Evolutionary conservation across 2,329 filamentous ascomycete species (phyloP), one percentile per base, ranked within the genome.

Genomic region (Talaromyces albobiverticillius): DNA sequence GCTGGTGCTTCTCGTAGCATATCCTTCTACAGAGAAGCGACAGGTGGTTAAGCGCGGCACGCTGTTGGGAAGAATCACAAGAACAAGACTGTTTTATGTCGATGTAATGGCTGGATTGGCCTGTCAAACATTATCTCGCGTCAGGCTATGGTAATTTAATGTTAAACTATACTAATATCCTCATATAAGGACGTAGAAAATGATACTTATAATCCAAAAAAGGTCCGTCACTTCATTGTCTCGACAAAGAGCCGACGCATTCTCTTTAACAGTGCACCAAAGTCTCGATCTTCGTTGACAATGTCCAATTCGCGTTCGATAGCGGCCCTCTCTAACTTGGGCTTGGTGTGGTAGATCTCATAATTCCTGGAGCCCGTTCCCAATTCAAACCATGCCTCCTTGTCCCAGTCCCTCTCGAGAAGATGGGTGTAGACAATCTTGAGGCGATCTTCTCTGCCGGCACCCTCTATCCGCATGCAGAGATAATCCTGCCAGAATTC

Each of bases 401-500:
- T 82, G 63, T 92, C 89, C 87, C 89, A 92, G 67, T 94, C 87
- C 64, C 85, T 83, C 75, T 95, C 90, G 67, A 95, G 85, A 43
- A 97, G 79, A 70, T 95, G 89, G 25, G 85, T 88, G 67, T 90
- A 99, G 2, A 94, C 82, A 69, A 99, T 96, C 71, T 93, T 93
- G 62, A 99, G 78, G 23, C 89, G 82, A 72, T 96, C 92, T 59
- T 89, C 86, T 66, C 84, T 82, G 1, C 90, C 92, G 0, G 89
- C 89, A 1, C 93, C 93, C 67, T 97, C 93, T 66, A 99, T 95
- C 57, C 88, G 80, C 67, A 97, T 72, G 55, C 93, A 92, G 56
- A 99, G 77, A 68, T 93, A 94, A 52, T 87, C 88, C 69, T 95
- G 89, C 94, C 94, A 99, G 69, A 97, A 97, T 62, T 92, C 89